A percentile compares a stretch with the other conserved stretches of the same genome.
These are phyloP conservation scores for Medicago truncatula DNA, from an alignment of 306 rosid genomes.

Conservation along the genomic window DNA sequence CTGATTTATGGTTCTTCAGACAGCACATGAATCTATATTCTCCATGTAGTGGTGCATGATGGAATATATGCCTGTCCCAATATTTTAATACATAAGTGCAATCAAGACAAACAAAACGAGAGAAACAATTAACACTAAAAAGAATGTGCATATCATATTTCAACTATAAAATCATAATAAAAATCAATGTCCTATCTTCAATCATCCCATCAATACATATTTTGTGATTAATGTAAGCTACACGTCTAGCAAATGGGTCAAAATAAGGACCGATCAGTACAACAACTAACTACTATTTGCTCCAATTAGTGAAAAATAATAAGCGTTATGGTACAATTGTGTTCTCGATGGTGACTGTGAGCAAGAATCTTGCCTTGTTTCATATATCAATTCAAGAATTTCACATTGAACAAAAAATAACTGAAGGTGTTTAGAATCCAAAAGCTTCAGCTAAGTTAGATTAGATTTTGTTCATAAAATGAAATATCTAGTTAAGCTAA, in stretches of 20 bases:
- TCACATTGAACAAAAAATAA: slow-evolving; percentile 21
- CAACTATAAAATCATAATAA: slow-evolving; percentile 26
- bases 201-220: slow-evolving; percentile 20
- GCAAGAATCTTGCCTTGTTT: slow-evolving; percentile 26
- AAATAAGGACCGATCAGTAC: slow-evolving; percentile 12
- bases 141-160: slow-evolving; percentile 24
- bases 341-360: neutral
- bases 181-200: neutral
- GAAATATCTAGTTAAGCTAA: slow-evolving; percentile 11
- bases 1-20: slow-evolving; percentile 50
- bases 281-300: slow-evolving; percentile 19
- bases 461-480: slow-evolving; percentile 8
- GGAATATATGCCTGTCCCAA: slow-evolving; percentile 62
- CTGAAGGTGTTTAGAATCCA: neutral
- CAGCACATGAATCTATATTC: slow-evolving; percentile 56
- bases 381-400: neutral
- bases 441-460: slow-evolving; percentile 20
- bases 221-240: slow-evolving; percentile 23
- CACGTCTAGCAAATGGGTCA: slow-evolving; percentile 2
- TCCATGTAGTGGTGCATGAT: slow-evolving; percentile 49
- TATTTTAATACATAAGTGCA: slow-evolving; percentile 40
- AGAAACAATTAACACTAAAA: slow-evolving; percentile 11
- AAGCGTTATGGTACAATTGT: neutral
- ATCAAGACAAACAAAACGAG: slow-evolving; percentile 3
- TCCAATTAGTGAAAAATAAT: neutral